A percentile compares a stretch with the other conserved stretches of the same genome.
Evolutionary conservation across 129 eudicot genomes (phyloP).

Genomic region (Helichrysum umbraculigerum): DNA sequence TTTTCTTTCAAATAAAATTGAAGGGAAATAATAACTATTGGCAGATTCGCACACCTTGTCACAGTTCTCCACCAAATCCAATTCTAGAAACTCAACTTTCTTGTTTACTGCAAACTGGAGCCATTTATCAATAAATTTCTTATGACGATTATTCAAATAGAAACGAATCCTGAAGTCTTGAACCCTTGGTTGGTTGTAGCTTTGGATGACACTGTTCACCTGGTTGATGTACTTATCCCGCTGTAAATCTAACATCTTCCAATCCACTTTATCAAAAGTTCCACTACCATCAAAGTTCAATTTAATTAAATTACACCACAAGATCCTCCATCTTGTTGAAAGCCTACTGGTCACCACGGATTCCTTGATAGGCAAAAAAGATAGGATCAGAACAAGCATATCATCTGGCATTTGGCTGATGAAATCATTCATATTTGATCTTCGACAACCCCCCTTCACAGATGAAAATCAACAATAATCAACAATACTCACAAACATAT

Average conservation of each 20-base stretch:
- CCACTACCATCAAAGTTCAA: conserved; percentile 9
- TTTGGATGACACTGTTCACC: too few relatives aligned
- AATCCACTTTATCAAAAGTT: too few relatives aligned
- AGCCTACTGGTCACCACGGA: conserved; percentile 36
- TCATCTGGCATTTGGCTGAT: conserved; percentile 48
- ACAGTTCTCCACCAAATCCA: too few relatives aligned
- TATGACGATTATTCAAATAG: too few relatives aligned
- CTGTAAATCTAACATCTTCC: too few relatives aligned
- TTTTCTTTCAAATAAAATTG: too few relatives aligned
- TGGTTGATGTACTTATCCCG: conserved; percentile 33
- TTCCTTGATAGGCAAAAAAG: conserved; percentile 38
- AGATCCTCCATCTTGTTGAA: conserved; percentile 32
- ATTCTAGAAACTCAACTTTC: neutral
- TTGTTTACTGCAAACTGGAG: too few relatives aligned
- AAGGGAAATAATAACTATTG: neutral
- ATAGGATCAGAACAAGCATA: conserved; percentile 39
- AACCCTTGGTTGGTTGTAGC: conserved; percentile 20
- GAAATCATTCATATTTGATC: conserved; percentile 6
- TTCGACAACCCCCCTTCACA: conserved; percentile 19
- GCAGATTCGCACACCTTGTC: too few relatives aligned
- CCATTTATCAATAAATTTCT: conserved; percentile 6
- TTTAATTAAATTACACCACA: conserved; percentile 33
- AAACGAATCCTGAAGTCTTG: neutral
- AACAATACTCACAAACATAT: too few relatives aligned
- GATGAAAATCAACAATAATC: too few relatives aligned